Conservation (phyloP, 495 filamentous ascomycete species). For the Trichoderma reesei region DNA sequence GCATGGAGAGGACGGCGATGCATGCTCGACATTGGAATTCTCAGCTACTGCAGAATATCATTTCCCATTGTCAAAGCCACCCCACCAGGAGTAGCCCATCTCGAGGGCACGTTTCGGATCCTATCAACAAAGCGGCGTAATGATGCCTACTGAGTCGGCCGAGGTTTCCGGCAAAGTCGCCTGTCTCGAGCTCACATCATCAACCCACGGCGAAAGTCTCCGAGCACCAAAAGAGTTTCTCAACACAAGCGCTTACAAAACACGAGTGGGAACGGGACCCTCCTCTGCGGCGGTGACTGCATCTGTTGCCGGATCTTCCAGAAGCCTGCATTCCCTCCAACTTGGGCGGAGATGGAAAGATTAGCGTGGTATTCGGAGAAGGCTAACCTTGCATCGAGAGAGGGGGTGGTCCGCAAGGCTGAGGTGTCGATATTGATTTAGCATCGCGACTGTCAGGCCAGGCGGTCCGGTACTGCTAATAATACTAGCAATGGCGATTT, state of each 20-base stretch:
- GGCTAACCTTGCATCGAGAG: neutral
- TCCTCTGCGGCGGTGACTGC: neutral
- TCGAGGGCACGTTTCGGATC: no score
- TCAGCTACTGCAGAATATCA: no score
- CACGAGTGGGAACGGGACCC: neutral
- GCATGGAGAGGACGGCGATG: no score
- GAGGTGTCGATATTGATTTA: neutral
- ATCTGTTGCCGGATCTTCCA: conserved; percentile 1
- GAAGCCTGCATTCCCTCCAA: neutral
- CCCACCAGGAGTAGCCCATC: no score
- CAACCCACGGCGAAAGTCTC: neutral
- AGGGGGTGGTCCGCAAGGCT: neutral
- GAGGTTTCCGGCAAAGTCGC: neutral
- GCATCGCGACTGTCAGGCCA: neutral
- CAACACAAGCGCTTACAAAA: neutral
- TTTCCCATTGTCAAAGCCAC: no score
- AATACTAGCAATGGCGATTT: neutral
- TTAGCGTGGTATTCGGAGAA: neutral
- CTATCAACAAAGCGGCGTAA: neutral
- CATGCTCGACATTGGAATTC: no score
- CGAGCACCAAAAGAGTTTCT: neutral
- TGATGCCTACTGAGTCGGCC: neutral
- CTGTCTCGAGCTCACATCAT: neutral
- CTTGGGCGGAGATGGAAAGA: neutral
- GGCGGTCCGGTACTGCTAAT: neutral